A percentile compares a stretch with the other conserved stretches of the same genome.
phyloP scores from a whole-genome alignment of 148 eudicot genomes.

The Silene uniflora region DNA sequence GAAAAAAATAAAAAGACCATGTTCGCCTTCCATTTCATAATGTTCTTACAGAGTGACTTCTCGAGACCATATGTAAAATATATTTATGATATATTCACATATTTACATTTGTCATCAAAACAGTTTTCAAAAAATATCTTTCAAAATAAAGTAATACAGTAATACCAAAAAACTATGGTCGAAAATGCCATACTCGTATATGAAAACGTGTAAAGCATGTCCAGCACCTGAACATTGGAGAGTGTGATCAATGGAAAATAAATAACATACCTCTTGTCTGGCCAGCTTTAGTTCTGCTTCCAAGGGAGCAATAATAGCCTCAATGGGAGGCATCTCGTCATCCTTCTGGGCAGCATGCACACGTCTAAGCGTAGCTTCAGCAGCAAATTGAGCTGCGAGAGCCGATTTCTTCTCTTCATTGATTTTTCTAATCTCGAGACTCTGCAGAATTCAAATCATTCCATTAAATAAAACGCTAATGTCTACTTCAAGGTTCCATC shows the following conservation, averaged over 20 bases:
- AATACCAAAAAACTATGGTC: neutral
- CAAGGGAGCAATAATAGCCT: constrained; percentile 87
- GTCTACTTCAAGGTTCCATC: neutral
- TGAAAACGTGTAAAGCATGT: neutral
- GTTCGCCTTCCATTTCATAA: too few species aligned
- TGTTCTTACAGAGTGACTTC: too few species aligned
- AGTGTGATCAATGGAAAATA: neutral
- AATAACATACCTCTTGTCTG: constrained; percentile 58
- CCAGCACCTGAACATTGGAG: neutral
- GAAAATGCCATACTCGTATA: too few species aligned
- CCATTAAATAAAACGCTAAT: constrained; percentile 12
- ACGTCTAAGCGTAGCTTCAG: constrained; percentile 97
- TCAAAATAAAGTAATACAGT: too few species aligned
- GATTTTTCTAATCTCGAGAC: constrained; percentile 75
- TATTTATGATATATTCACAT: too few species aligned
- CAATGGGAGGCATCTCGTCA: constrained; percentile 94
- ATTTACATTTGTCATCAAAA: too few species aligned
- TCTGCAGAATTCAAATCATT: constrained; percentile 42
- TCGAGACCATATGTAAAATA: too few species aligned
- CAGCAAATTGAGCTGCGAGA: constrained; percentile 94
- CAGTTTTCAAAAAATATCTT: too few species aligned
- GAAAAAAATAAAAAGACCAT: too few species aligned
- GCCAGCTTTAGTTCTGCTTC: constrained; percentile 93
- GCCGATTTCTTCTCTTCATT: constrained; percentile 88
- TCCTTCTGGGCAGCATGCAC: constrained; percentile 97